A percentile compares a stretch with the other conserved stretches of the same genome.
Evolutionary conservation across 2,329 filamentous ascomycete genomes (phyloP).

Genomic region (Mycosphaerelloides madeirae): DNA sequence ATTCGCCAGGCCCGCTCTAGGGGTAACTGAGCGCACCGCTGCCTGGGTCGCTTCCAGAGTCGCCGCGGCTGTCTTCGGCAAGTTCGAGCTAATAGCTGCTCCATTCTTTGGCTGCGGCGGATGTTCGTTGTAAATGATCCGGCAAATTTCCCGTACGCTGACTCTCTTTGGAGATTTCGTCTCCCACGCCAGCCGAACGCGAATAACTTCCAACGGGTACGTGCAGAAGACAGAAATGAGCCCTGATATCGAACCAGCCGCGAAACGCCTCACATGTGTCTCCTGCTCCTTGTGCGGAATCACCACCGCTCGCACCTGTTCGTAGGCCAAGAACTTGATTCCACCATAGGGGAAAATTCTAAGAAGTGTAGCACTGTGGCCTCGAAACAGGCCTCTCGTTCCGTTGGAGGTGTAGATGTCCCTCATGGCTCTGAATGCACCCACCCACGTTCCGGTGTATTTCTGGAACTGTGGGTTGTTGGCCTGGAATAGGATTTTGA

Average conservation of each 20-base stretch:
- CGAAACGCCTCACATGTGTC: constrained; percentile 69
- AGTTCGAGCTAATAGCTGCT: constrained; percentile 4
- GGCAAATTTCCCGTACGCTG: constrained; percentile 70
- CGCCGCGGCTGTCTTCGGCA: constrained; percentile 33
- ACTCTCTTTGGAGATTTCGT: constrained; percentile 70
- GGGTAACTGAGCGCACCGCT: constrained; percentile 50
- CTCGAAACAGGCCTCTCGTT: constrained; percentile 73
- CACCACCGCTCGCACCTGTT: constrained; percentile 78
- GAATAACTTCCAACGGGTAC: constrained; percentile 87
- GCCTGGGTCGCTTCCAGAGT: constrained; percentile 41
- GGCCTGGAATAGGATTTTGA: constrained; percentile 98
- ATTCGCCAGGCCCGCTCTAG: constrained; percentile 69
- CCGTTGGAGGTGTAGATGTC: constrained; percentile 79
- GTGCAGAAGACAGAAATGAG: constrained; percentile 93
- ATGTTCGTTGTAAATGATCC: constrained; percentile 79
- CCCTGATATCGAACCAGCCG: constrained; percentile 71
- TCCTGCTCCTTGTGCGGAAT: constrained; percentile 71
- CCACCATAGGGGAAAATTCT: constrained; percentile 96
- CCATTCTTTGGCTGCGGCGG: constrained; percentile 31
- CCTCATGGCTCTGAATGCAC: constrained; percentile 73
- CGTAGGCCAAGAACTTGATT: constrained; percentile 97
- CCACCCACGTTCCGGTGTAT: constrained; percentile 84
- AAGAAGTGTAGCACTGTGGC: constrained; percentile 88
- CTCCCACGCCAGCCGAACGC: constrained; percentile 91
- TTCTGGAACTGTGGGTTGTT: constrained; percentile 91